phyloP scores from a whole-genome alignment of 2,329 filamentous ascomycete genomes.

The Fusarium armeniacum region DNA sequence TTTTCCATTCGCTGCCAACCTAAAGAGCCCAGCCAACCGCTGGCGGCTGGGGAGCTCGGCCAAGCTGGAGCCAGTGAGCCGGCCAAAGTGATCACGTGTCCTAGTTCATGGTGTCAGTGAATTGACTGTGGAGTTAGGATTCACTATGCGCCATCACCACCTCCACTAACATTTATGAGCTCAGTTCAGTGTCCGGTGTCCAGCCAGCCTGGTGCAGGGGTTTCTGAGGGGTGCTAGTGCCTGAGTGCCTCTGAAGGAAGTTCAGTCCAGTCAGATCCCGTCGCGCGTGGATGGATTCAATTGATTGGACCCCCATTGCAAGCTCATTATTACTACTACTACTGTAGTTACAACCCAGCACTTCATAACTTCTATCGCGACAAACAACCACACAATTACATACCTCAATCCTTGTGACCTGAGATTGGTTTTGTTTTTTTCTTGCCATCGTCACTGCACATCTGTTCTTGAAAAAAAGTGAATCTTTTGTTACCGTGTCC shows the following conservation, averaged over 20 bases:
- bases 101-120: background rate
- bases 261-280: constrained; percentile 6
- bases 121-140: constrained; percentile 21
- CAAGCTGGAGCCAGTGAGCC: constrained; percentile 50
- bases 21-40: constrained; percentile 36
- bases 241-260: constrained; percentile 14
- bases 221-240: constrained; percentile 21
- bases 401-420: constrained; percentile 1
- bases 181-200: constrained; percentile 8
- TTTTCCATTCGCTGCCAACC: constrained; percentile 54
- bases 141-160: constrained; percentile 14
- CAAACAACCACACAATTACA: constrained; percentile 28
- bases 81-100: constrained; percentile 48
- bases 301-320: constrained; percentile 41
- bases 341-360: background rate
- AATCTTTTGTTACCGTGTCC: background rate
- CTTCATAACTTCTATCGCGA: constrained; percentile 30
- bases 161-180: constrained; percentile 19
- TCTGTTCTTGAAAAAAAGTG: constrained; percentile 6
- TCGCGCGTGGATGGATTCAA: constrained; percentile 35
- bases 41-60: constrained; percentile 54
- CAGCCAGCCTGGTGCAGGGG: constrained; percentile 30
- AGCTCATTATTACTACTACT: constrained; percentile 29
- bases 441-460: background rate
- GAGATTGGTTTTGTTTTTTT: constrained; percentile 3